Conservation (phyloP, 495 filamentous ascomycete genomes). For the Alectoria sarmentosa region DNA sequence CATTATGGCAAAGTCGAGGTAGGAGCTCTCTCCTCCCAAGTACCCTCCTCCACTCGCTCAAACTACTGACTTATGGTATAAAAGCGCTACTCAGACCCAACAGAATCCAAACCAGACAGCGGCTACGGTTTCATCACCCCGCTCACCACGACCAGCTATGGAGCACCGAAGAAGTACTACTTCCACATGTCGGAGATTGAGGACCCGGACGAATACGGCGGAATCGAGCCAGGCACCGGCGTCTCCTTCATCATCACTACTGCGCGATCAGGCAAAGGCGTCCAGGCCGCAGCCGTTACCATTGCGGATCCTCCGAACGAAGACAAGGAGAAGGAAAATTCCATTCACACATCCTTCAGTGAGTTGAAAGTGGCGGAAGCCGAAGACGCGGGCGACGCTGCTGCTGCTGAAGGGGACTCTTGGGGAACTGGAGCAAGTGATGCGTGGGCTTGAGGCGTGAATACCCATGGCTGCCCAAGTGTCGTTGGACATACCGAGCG, state of each 20-base stretch:
- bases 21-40: not conserved
- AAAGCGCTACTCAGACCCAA: conserved; percentile 12
- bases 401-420: not conserved
- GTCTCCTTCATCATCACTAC: conserved; percentile 16
- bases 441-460: not conserved
- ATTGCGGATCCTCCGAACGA: conserved; percentile 12
- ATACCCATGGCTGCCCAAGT: not conserved
- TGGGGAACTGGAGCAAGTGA: not conserved
- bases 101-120: not conserved
- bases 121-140: conserved; percentile 18
- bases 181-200: conserved; percentile 19
- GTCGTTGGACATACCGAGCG: not conserved
- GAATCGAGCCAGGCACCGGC: conserved; percentile 6
- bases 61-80: not conserved
- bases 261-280: conserved; percentile 3
- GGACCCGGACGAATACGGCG: conserved; percentile 13
- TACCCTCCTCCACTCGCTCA: not conserved
- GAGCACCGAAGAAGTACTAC: conserved; percentile 14
- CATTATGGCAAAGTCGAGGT: conserved; percentile 16
- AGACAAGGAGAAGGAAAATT: conserved; percentile 1
- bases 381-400: not conserved
- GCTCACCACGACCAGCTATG: not conserved
- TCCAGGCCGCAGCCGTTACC: conserved; percentile 19
- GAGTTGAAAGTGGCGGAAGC: not conserved
- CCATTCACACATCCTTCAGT: not conserved